Percentiles rank a stretch among this genome's conserved stretches.
Conservation (phyloP, 257 asterid genomes). For the Primulina eburnea region DNA sequence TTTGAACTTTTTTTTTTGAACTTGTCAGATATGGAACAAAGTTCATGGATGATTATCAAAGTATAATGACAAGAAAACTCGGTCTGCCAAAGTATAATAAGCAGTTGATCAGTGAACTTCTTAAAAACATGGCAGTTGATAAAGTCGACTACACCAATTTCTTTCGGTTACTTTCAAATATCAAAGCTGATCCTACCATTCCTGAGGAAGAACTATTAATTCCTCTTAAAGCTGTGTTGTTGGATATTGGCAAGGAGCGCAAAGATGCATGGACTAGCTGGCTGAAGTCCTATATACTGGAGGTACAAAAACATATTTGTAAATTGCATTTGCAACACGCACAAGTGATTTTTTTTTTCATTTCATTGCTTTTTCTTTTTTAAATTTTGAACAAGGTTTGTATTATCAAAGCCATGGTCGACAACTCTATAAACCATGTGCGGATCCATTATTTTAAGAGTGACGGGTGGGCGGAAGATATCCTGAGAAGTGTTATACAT, state of each 20-base stretch:
- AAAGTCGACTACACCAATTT: constrained; percentile 98
- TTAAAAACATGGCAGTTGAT: constrained; percentile 93
- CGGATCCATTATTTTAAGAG: neutral
- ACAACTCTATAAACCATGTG: neutral
- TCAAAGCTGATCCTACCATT: constrained; percentile 65
- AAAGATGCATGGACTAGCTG: constrained; percentile 93
- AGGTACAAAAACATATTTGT: constrained; percentile 42
- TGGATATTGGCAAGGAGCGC: constrained; percentile 95
- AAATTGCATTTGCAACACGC: neutral
- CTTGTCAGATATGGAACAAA: constrained; percentile 75
- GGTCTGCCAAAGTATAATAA: constrained; percentile 88
- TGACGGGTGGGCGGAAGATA: neutral
- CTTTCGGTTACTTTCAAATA: constrained; percentile 83
- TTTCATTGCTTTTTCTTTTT: too few species aligned
- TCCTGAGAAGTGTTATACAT: neutral
- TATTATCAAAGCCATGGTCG: neutral
- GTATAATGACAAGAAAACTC: constrained; percentile 86
- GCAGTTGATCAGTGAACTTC: constrained; percentile 82
- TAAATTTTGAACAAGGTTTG: neutral
- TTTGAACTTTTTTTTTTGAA: constrained; percentile 18
- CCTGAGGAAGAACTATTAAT: constrained; percentile 62
- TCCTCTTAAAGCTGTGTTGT: constrained; percentile 85
- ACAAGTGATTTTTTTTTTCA: neutral
- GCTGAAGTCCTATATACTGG: constrained; percentile 76
- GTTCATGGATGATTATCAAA: constrained; percentile 94